Evolutionary conservation across 768 basidiomycete genomes (phyloP).

Genomic region (Zangia roseola): DNA sequence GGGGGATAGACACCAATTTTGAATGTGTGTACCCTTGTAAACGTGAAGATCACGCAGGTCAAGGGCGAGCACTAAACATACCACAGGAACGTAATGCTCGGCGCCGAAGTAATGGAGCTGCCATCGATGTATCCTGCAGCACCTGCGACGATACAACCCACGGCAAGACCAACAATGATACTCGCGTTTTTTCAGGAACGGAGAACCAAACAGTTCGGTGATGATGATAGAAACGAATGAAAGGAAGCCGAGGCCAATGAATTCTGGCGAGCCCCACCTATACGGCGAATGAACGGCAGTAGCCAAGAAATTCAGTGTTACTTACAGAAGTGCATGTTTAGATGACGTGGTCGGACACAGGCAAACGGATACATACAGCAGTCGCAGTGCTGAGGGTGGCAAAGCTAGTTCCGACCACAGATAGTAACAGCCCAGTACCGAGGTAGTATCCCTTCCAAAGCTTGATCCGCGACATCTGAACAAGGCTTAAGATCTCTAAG

Average conservation of each 20-base stretch:
- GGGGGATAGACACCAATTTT: conserved; percentile 76
- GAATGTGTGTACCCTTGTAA: conserved; percentile 66
- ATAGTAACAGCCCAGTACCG: conserved; percentile 79
- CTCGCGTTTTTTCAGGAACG: conserved; percentile 81
- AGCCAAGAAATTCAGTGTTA: not conserved
- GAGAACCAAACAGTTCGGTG: conserved; percentile 80
- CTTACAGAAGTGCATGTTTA: conserved; percentile 64
- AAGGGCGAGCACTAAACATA: conserved; percentile 13
- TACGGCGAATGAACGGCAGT: not conserved
- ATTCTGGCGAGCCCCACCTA: conserved; percentile 80
- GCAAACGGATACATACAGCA: conserved; percentile 42
- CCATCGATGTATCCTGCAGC: conserved; percentile 76
- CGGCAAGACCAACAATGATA: conserved; percentile 69
- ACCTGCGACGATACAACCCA: conserved; percentile 81
- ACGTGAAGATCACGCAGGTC: not conserved
- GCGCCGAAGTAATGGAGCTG: conserved; percentile 61
- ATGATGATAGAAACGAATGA: conserved; percentile 75
- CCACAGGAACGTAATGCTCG: conserved; percentile 83
- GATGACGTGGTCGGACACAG: conserved; percentile 72
- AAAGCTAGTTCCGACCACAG: conserved; percentile 81
- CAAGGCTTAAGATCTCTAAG: no score
- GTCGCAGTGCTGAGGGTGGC: conserved; percentile 73
- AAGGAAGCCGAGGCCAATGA: conserved; percentile 85
- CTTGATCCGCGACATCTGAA: conserved; percentile 50
- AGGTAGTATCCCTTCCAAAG: conserved; percentile 65